phyloP scores from a whole-genome alignment of 768 basidiomycete genomes.

The Calocera viscosa region DNA sequence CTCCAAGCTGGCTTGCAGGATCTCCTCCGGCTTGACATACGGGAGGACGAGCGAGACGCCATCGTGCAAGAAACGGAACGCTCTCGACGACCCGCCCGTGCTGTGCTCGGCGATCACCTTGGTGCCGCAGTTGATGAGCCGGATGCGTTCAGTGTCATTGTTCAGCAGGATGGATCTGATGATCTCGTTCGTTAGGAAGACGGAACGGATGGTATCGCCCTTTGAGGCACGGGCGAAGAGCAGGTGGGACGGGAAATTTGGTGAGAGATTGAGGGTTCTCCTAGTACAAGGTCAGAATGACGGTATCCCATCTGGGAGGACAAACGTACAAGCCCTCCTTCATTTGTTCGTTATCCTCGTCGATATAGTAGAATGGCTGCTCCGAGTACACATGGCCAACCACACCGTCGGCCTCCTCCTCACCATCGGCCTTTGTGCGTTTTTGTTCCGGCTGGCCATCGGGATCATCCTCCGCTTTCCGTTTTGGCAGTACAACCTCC shows the following conservation, averaged over 20 bases:
- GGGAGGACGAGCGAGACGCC: slow-evolving; percentile 77
- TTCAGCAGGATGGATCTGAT: slow-evolving; percentile 66
- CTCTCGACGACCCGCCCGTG: slow-evolving; percentile 32
- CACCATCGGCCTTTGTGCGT: slow-evolving; percentile 12
- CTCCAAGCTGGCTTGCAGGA: slow-evolving; percentile 45
- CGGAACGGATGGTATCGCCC: slow-evolving; percentile 41
- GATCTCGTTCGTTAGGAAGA: slow-evolving; percentile 79
- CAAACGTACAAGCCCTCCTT: slow-evolving; percentile 54
- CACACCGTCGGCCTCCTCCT: slow-evolving; percentile 19
- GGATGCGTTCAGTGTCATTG: slow-evolving; percentile 74
- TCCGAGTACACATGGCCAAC: slow-evolving; percentile 55
- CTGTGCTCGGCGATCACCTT: slow-evolving; percentile 55
- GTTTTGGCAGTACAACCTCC: slow-evolving; percentile 4
- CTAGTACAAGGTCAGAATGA: slow-evolving; percentile 31
- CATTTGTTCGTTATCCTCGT: slow-evolving; percentile 57
- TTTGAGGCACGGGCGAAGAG: slow-evolving; percentile 76
- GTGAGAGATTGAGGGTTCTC: slow-evolving; percentile 52
- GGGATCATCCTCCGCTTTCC: not conserved
- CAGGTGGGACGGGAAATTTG: slow-evolving; percentile 60
- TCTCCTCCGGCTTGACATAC: slow-evolving; percentile 50
- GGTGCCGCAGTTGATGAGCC: slow-evolving; percentile 85
- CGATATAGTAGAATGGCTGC: slow-evolving; percentile 77
- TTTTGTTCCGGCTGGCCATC: slow-evolving; percentile 2
- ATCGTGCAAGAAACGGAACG: slow-evolving; percentile 71
- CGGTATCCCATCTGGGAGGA: not conserved